Base-by-base conservation (phyloP, 2,329 filamentous ascomycete genomes). In the Phaeosphaeria sp. region DNA sequence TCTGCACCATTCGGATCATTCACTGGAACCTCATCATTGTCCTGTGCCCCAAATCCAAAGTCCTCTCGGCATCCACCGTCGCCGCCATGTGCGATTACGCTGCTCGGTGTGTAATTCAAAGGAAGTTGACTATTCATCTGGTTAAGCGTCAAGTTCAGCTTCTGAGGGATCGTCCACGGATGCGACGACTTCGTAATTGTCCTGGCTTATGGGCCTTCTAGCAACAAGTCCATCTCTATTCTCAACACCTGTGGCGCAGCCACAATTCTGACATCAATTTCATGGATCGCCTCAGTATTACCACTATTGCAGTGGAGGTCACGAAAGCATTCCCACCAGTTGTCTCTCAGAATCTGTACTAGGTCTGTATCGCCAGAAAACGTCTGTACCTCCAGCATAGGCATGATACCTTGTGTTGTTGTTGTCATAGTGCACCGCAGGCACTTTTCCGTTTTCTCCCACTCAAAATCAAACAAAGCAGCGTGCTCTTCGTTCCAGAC, bases 161-260 rank as follows among this genome's bases (percentile, higher is more conserved):
- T 27, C 6, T 39, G 33, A 44, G 15, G n/a, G n/a, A n/a, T 18
- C n/a, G 6, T 44, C 6, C 40, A 54, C 44, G 22, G 36, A 20
- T 30, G 44, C 39, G 18, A 6, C 20, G 24, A 25, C 17, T 20
- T 40, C 25, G 15, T 18, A 39, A 45, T 20, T 7, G 15, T 6
- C 22, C 40, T n/a, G n/a, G n/a, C n/a, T n/a, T n/a, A n/a, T n/a
- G n/a, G n/a, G n/a, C n/a, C n/a, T n/a, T n/a, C 20, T 11, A 33
- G 5, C 22, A 39, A 6, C 13, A 52, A 5, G 17, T 30, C 9
- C 13, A 59, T 40, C 4, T 20, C 18, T 21, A 59, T 44, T 40
- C 52, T 49, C 17, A 59, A 22, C 9, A 59, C 45, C 40, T 59
- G 56, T 3, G 56, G 56, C 25, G 52, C 56, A 21, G 56, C 56